These are phyloP conservation scores for Ganoderma lucidum DNA, from an alignment of 1,284 basidiomycete genomes.

Conservation along the genomic window DNA sequence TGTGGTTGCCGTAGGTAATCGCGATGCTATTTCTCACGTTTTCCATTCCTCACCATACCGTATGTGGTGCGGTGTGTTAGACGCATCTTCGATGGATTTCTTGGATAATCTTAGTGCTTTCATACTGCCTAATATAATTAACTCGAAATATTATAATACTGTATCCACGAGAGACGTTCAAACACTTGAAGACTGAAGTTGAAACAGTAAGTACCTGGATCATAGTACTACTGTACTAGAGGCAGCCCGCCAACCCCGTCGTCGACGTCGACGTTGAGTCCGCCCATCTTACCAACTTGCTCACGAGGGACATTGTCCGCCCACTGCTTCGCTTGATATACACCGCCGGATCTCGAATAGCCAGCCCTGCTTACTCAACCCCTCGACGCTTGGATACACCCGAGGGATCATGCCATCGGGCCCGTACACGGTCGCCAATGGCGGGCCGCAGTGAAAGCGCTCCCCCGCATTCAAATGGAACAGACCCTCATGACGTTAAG, in stretches of 20 bases:
- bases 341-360: neutral
- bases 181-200: too few species aligned
- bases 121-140: neutral
- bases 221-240: too few species aligned
- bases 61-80: neutral
- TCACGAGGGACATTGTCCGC: neutral
- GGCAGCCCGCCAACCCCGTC: neutral
- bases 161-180: too few species aligned
- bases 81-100: neutral
- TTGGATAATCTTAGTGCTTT: neutral
- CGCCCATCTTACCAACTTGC: too few species aligned
- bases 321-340: neutral
- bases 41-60: neutral
- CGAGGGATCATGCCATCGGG: neutral
- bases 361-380: neutral
- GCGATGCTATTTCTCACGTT: neutral
- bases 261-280: too few species aligned
- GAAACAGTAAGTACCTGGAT: too few species aligned
- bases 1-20: neutral
- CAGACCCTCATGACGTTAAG: neutral
- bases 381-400: neutral
- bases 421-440: neutral
- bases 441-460: slow-evolving; percentile 4
- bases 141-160: neutral
- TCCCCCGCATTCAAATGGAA: neutral